Base-by-base conservation (phyloP, 495 filamentous ascomycete species). In the Cetradonia linearis region DNA sequence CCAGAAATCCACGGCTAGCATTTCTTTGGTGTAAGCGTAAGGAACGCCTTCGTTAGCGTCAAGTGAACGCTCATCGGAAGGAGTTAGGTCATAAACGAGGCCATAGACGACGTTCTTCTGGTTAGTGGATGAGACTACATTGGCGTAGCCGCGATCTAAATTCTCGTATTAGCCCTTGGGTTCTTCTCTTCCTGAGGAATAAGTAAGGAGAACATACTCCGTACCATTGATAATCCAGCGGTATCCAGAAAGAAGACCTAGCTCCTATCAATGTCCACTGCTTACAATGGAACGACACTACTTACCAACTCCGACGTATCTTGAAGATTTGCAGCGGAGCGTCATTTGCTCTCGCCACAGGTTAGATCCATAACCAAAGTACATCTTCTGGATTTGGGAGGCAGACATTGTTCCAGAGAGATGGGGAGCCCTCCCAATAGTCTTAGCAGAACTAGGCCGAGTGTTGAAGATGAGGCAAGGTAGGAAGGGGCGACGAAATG, bases 311-410 rank as follows among this genome's bases (percentile, higher is more conserved):
- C 74, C 72, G 1, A 75, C 65, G 0, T 78, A 78, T 14, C 65
- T 79, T 6, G 78, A 78, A 61, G 75, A 81, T 58, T 75, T 78
- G 66, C 86, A 90, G 62, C 86, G 83, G 27, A 68, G 58, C 11
- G 44, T 56, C 86, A 89, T 89, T 69, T 89, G 86, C 6, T 76
- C 69, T 25, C 76, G 72, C 66, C 82, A 87, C 61, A 89, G 77
- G 67, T 90, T 90, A 60, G 78, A 83, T 66, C 86, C 87, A 70
- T 87, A 89, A 67, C 79, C 86, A 67, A 89, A 88, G 73, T 89
- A 88, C 20, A 59, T 28, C 23, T 18, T 59, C 20, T 60, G 46
- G 14, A 16, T 6, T 34, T 52, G 25, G 3, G 49, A 38, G 33
- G 57, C 34, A 50, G 25, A 20, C 57, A 59, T 25, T 28, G 18